Conservation (phyloP, 352 stramenopile species). For the Phytophthora palmivora region DNA sequence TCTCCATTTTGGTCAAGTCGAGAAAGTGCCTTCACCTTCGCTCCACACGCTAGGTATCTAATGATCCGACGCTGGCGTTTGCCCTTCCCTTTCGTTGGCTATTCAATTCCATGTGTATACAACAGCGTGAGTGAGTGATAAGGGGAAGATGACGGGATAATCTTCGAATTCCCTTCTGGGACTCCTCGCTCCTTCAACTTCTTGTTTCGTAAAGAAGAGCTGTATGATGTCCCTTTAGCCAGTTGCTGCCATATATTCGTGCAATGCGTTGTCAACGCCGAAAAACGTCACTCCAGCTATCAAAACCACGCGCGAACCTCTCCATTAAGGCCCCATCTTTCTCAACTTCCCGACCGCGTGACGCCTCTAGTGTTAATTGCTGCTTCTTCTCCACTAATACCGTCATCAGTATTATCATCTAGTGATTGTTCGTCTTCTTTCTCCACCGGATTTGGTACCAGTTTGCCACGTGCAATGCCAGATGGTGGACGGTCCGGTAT, state of each 20-base stretch:
- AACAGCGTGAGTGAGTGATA: slow-evolving; percentile 12
- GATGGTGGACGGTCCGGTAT: background rate
- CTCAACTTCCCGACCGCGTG: background rate
- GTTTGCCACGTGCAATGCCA: background rate
- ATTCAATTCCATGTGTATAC: slow-evolving; percentile 14
- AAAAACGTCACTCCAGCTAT: slow-evolving; percentile 4
- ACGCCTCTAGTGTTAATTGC: background rate
- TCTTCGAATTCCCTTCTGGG: background rate
- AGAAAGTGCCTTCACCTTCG: background rate
- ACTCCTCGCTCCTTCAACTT: background rate
- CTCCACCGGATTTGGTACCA: slow-evolving; percentile 1
- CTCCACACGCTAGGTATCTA: background rate
- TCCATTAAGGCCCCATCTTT: slow-evolving; percentile 3
- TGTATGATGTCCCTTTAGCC: too few relatives aligned
- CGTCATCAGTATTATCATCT: background rate
- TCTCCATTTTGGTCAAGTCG: background rate
- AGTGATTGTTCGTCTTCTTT: background rate
- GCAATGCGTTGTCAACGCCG: background rate
- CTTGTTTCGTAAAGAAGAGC: too few relatives aligned
- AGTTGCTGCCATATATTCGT: background rate
- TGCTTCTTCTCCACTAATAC: slow-evolving; percentile 9
- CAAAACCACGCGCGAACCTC: background rate
- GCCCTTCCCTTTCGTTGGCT: slow-evolving; percentile 5
- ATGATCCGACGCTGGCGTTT: slow-evolving; percentile 8
- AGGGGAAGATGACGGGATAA: background rate